Base-by-base conservation (phyloP, 805 yeast genomes). In the Suhomyces pyralidae region DNA sequence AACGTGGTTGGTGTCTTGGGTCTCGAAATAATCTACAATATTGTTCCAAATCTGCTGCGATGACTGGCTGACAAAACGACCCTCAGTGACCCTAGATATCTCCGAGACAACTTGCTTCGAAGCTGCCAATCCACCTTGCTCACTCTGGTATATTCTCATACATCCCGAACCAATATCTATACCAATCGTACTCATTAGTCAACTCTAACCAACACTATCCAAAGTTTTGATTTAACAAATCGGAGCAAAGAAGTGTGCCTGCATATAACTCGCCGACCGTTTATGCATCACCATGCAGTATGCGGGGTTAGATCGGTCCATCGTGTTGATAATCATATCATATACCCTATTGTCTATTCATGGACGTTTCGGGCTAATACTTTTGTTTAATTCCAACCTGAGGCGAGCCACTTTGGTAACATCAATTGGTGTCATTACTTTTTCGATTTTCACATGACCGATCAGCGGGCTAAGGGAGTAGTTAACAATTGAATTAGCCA, bases 91-190 rank as follows among this genome's bases (percentile, higher is more conserved):
- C 12, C 42, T 38, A 1, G 42, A 38, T 38, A 38, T 38, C 24
- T 38, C 42, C 20, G 42, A 19, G n/a, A 38, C 42, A 14, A 38
- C 42, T 38, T 38, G 42, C 20, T 19, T 19, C 8, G 42, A 38
- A 9, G 42, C n/a, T 1, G 40, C 40, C 20, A 15, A n/a, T 38
- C 24, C 42, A 38, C 19, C 22, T 6, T 17, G 22, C 25, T 74
- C 22, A 19, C 42, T 38, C 20, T 38, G 42, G 24, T n/a, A 79
- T 3, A 75, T 68, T 40, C 85, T 62, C 3, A 80, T 81, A 0
- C 80, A 71, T 3, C 78, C 74, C 0, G 85, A 76, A 1, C 85
- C 85, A 2, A 81, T 64, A 60, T 81, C 85, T 12, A 80, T 68
- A 0, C 84, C 84, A 17, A 76, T 28, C 8, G 48, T 38, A 19